phyloP scores from a whole-genome alignment of 352 stramenopile species.

The Phytophthora quininea region DNA sequence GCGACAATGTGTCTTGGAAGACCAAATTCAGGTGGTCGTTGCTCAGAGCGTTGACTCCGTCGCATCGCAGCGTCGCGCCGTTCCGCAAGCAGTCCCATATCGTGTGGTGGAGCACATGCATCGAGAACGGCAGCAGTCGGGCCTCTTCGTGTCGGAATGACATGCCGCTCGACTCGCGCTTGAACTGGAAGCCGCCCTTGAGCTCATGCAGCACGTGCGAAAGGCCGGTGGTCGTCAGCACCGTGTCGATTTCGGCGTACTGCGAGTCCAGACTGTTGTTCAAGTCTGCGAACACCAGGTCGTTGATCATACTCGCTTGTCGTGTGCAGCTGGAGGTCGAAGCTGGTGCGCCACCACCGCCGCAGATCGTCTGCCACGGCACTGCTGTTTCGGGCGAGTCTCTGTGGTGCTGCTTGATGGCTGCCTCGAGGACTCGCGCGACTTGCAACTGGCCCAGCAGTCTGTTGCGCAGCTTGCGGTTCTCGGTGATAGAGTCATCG shows the following conservation, averaged over 20 bases:
- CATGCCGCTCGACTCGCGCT: slow-evolving; percentile 23
- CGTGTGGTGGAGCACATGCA: slow-evolving; percentile 15
- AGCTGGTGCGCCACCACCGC: too few relatives aligned
- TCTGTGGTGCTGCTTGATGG: slow-evolving; percentile 27
- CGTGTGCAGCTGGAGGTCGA: background rate
- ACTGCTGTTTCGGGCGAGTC: background rate
- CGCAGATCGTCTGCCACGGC: background rate
- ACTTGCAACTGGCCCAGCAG: slow-evolving; percentile 32
- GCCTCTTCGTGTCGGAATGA: slow-evolving; percentile 32
- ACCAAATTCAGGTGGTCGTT: slow-evolving; percentile 33
- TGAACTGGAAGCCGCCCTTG: slow-evolving; percentile 29
- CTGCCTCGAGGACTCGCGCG: slow-evolving; percentile 28
- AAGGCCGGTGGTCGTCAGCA: slow-evolving; percentile 27
- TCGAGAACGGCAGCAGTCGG: slow-evolving; percentile 27
- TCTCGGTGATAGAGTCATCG: slow-evolving; percentile 22
- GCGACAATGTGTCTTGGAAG: slow-evolving; percentile 23
- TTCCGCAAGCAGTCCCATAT: slow-evolving; percentile 30
- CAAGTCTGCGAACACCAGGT: slow-evolving; percentile 28
- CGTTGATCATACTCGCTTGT: slow-evolving; percentile 7
- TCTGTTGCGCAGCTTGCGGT: slow-evolving; percentile 27
- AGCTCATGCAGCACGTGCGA: slow-evolving; percentile 19
- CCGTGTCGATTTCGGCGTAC: slow-evolving; percentile 13
- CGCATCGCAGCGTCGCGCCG: slow-evolving; percentile 4
- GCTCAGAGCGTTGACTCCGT: slow-evolving; percentile 4
- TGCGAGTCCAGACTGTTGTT: slow-evolving; percentile 23